These are phyloP conservation scores for Teratosphaeriaceae sp. DNA, from an alignment of 2,329 filamentous ascomycete genomes.

Conservation along the genomic window DNA sequence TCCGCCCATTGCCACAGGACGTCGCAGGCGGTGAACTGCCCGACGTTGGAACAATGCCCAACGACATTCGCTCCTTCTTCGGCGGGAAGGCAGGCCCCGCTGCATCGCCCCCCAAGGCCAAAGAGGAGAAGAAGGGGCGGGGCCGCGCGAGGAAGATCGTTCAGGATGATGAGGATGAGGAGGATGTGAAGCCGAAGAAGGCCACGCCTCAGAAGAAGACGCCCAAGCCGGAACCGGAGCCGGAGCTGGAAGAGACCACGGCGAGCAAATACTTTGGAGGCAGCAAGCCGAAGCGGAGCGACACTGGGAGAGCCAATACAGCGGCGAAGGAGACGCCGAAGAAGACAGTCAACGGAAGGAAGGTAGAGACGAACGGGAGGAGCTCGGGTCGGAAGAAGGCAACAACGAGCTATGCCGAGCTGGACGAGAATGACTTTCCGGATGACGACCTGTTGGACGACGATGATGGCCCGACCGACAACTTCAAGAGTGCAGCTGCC, in stretches of 20 bases:
- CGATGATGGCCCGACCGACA: constrained; percentile 69
- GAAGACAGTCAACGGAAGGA: constrained; percentile 30
- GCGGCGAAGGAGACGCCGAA: constrained; percentile 32
- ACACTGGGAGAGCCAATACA: constrained; percentile 23
- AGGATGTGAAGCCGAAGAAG: constrained; percentile 42
- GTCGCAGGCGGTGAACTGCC: no score
- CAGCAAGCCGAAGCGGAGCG: constrained; percentile 47
- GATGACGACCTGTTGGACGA: constrained; percentile 35
- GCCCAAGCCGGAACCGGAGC: constrained; percentile 28
- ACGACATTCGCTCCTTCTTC: constrained; percentile 93
- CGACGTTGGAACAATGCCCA: no score
- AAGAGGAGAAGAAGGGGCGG: constrained; percentile 37
- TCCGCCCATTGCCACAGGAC: no score
- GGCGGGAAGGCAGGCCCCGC: constrained; percentile 61
- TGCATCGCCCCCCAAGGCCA: constrained; percentile 23
- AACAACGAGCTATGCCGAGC: constrained; percentile 33
- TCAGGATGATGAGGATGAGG: constrained; percentile 71
- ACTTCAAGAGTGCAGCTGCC: constrained; percentile 69
- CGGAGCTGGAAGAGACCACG: constrained; percentile 46
- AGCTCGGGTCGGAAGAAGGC: constrained; percentile 36
- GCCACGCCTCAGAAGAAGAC: constrained; percentile 53
- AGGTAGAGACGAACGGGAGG: constrained; percentile 31
- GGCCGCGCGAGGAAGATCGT: constrained; percentile 58
- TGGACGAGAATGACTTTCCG: constrained; percentile 31
- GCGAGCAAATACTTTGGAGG: constrained; percentile 58